Base-by-base conservation (phyloP, 2,329 filamentous ascomycete genomes). In the Pseudohalonectria lignicola region DNA sequence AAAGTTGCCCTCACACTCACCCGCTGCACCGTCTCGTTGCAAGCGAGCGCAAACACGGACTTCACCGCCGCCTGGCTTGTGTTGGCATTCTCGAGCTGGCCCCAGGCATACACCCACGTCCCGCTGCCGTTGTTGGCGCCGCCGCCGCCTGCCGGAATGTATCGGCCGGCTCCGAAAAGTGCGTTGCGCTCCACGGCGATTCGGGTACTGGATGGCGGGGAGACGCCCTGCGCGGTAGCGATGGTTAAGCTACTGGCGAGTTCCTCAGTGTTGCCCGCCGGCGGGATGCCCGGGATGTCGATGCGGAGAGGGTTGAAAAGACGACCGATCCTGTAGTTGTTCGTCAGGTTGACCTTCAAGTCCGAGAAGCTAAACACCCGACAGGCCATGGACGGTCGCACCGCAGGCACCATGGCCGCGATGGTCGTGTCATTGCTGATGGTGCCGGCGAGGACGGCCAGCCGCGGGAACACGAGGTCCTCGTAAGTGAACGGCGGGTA, bases 401-500 rank as follows among this genome's bases (percentile, higher is more conserved):
- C 43, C 0, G 53, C 58, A 0, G 55, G 53, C 1, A 62, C 16
- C 2, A 41, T 49, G 3, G 48, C 51, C 4, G 45, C 45, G 5
- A 58, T 43, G 11, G 18, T 40, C 30, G 21, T 41, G 19, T 51
- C 47, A 12, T 46, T 44, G 5, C 43, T 39, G 15, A 38, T 12
- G 6, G 36, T 29, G 31, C 26, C 30, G 5, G 42, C 33, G 21
- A 42, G 41, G 15, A 52, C 12, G 9, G 39, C 37, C 3, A 57
- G 23, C 2, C 41, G 42, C 5, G 53, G 55, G 18, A 59, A 45
- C 25, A 48, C 51, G 28, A 59, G 45, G 33, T 53, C 48, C 11
- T 55, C 51, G 41, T 53, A 62, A 0, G 61, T 64, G 32, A 59
- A 63, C 0, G 37, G 34, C 0, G 62, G 59, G 17, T 57, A 63